These are phyloP conservation scores for Neoscytalidium dimidiatum DNA, from an alignment of 2,329 filamentous ascomycete genomes.

Conservation along the genomic window DNA sequence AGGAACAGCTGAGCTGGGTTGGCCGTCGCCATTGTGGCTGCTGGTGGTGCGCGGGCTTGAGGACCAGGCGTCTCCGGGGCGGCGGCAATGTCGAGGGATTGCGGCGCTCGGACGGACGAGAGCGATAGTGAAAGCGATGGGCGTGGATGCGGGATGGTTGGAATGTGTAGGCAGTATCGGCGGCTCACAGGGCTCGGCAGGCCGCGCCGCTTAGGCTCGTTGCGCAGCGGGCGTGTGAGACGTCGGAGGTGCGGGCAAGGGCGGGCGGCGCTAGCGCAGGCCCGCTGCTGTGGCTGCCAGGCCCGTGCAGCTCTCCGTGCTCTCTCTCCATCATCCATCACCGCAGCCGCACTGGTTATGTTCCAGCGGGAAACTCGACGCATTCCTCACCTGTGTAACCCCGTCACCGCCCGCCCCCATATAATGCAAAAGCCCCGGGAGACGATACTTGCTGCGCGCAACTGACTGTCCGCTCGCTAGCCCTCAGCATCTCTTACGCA, in stretches of 20 bases:
- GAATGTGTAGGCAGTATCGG: not conserved
- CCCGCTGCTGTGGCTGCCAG: not conserved
- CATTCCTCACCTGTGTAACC: constrained; percentile 13
- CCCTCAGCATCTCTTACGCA: not conserved
- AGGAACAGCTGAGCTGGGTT: constrained; percentile 79
- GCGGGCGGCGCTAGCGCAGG: not conserved
- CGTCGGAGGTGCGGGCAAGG: constrained; percentile 1
- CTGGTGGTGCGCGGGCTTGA: not conserved
- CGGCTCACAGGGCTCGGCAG: not conserved
- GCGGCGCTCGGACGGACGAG: not conserved
- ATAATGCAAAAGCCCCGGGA: constrained; percentile 11
- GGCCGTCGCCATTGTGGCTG: constrained; percentile 37
- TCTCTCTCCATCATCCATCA: not conserved
- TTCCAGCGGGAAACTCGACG: constrained; percentile 13
- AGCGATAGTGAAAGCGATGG: not conserved
- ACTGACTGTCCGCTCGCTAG: not conserved
- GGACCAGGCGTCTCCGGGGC: constrained; percentile 4
- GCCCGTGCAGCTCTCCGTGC: not conserved
- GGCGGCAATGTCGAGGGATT: not conserved
- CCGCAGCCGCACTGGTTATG: constrained; percentile 1
- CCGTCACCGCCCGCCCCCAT: constrained; percentile 9
- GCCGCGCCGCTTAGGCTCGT: not conserved
- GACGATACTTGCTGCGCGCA: not conserved
- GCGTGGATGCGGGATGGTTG: not conserved
- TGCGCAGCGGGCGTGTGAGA: not conserved